Evolutionary conservation across 2,329 filamentous ascomycete genomes (phyloP), one percentile per base, ranked within the genome.

Genomic region (Penicillium sp.): DNA sequence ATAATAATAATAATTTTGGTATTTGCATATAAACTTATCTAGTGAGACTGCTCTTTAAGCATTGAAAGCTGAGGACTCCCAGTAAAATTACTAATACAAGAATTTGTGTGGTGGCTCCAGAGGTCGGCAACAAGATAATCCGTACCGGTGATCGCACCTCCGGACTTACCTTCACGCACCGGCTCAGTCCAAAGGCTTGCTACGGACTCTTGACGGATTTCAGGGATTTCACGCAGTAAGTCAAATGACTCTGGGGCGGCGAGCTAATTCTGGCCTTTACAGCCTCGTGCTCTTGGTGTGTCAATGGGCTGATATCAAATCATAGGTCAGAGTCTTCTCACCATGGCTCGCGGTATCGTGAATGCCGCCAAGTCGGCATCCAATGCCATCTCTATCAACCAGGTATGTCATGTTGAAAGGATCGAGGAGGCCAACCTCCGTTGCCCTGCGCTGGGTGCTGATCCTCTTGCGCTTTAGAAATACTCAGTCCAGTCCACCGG

Each of bases 401-500:
- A 76, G 71, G 74, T 77, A 66, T 34, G 60, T 38, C 15, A 23
- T 5, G 23, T 12, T 12, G 35, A 25, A 13, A 5, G 27, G 21
- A 39, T 23, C 7, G 2, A 35, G 46, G 13, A 21, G 29, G 15
- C 3, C 4, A 31, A 16, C 25, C 16, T 25, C 13, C 2, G 38
- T 8, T 6, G 6, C 7, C 9, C 4, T 44, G 29, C 16, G 21
- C 12, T 35, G 12, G 12, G 16, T 21, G 5, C 48, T 50, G 13
- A 50, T 45, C 16, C 38, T 25, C 31, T 25, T 18, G 29, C 38
- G 48, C 21, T 44, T 13, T 68, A 99, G 93, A 97, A 97, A 89
- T 93, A 99, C 79, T 96, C 92, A 35, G 80, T 97, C 61, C 90
- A 96, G 72, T 94, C 93, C 49, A 85, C 82, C 38, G 94, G 94